Evolutionary conservation across 1,284 basidiomycete species (phyloP).

Genomic region (Sporisorium exsertum): DNA sequence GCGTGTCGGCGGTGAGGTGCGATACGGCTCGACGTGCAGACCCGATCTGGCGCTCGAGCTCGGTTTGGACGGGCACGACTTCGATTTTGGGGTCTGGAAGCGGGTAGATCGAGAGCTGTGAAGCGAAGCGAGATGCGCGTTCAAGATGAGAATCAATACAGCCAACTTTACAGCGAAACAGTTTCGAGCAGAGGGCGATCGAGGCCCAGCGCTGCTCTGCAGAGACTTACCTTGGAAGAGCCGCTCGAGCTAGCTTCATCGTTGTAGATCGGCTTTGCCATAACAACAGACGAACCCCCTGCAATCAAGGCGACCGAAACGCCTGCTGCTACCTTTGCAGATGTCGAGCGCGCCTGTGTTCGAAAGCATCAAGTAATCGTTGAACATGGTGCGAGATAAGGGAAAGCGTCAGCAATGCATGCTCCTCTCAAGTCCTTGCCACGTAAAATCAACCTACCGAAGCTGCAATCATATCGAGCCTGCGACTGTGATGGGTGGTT

Average conservation of each 20-base stretch:
- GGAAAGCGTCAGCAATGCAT: conserved; percentile 9
- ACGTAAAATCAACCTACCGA: conserved; percentile 21
- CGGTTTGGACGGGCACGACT: conserved; percentile 54
- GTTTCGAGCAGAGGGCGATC: too few species aligned
- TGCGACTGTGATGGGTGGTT: background rate
- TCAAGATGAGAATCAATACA: background rate
- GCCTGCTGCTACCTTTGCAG: conserved; percentile 34
- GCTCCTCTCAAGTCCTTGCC: background rate
- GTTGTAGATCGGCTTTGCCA: conserved; percentile 35
- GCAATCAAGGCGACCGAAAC: conserved; percentile 24
- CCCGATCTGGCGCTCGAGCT: conserved; percentile 62
- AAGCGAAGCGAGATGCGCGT: background rate
- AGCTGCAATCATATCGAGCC: conserved; percentile 31
- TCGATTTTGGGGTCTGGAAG: conserved; percentile 42
- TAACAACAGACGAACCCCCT: conserved; percentile 24
- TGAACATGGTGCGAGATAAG: background rate
- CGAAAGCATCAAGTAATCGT: background rate
- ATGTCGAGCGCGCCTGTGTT: conserved; percentile 28
- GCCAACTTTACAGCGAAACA: background rate
- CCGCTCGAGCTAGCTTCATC: conserved; percentile 31
- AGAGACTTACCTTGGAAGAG: conserved; percentile 30
- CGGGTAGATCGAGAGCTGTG: conserved; percentile 60
- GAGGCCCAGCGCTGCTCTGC: background rate
- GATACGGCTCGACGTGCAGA: conserved; percentile 48
- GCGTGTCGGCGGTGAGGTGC: conserved; percentile 36